Evolutionary conservation across 2,329 filamentous ascomycete genomes (phyloP), one percentile per base, ranked within the genome.

Genomic region (Fusarium beomiforme): DNA sequence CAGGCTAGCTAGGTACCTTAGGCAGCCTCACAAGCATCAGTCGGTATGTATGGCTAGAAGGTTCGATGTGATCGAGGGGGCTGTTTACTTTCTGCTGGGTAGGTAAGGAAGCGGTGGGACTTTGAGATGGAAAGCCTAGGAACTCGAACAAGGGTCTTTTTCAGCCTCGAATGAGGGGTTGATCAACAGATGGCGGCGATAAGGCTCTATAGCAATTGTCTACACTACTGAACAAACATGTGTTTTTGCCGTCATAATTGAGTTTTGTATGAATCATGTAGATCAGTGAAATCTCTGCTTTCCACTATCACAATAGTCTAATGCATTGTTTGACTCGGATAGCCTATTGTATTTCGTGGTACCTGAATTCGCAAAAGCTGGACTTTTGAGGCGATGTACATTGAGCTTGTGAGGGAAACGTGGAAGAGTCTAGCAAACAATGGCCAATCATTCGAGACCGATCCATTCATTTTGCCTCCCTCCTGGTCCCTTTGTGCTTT

Each of bases 351-450:
- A 46, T 47, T 64, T 69, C n/a, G 54, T 68, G 68, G 68, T 71
- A 71, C 68, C 69, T 71, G 59, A 50, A 58, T 39, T 61, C 69
- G 69, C 59, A 72, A 66, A 53, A 57, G 42, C 66, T 49, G 34
- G 69, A 53, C 60, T 26, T 44, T 51, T 64, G 70, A 70, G 70
- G 70, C 62, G 62, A 68, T 64, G 47, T 58, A 57, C 36, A 41
- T 68, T 16, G 53, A 69, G 53, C 43, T 67, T 54, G 47, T 37
- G 53, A 64, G 47, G 46, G 43, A 31, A 59, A 70, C 65, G 56
- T 76, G 71, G 69, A 75, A 76, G 64, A 41, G 64, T 76, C 69
- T 72, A 69, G 75, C 59, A 75, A 58, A 41, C 54, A 49, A 58
- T 47, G 26, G 44, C 74, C 74, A 76, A 76, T 75, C 74, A 65